These are phyloP conservation scores for Rugonectria rugulosa DNA, from an alignment of 2,329 filamentous ascomycete genomes.

Conservation along the genomic window DNA sequence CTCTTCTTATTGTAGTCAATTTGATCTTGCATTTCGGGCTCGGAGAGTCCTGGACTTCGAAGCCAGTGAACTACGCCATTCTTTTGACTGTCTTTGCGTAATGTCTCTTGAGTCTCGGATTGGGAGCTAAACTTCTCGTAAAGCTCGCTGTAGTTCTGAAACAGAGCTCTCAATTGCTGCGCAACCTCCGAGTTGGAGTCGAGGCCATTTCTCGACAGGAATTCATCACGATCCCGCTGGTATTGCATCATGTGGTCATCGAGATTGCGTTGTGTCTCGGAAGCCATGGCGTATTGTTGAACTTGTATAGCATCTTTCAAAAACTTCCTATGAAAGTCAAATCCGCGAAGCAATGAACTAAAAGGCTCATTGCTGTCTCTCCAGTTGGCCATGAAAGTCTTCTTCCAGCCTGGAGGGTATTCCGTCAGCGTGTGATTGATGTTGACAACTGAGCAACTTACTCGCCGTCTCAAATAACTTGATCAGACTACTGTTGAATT, in stretches of 20 bases:
- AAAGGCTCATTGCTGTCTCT: slow-evolving; percentile 3
- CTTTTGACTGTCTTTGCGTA: slow-evolving; percentile 9
- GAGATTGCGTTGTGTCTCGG: background rate
- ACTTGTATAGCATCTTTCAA: background rate
- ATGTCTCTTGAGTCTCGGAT: too few relatives aligned
- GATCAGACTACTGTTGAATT: background rate
- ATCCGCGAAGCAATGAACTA: background rate
- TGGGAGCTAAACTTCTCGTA: too few relatives aligned
- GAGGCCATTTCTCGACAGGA: background rate
- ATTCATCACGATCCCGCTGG: background rate
- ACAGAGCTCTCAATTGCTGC: too few relatives aligned
- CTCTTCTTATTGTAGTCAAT: too few relatives aligned
- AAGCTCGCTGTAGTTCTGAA: too few relatives aligned
- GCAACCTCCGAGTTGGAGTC: too few relatives aligned
- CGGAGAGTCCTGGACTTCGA: background rate
- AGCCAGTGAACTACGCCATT: slow-evolving; percentile 5
- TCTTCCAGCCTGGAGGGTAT: slow-evolving; percentile 5
- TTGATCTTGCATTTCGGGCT: slow-evolving; percentile 4
- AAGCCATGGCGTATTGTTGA: background rate
- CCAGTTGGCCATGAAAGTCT: slow-evolving; percentile 5
- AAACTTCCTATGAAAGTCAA: slow-evolving; percentile 1
- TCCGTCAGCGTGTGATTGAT: background rate
- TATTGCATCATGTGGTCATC: slow-evolving; percentile 6
- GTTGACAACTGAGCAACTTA: too few relatives aligned
- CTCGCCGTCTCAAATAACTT: slow-evolving; percentile 1